Evolutionary conservation across 1,139 yeast species (phyloP).

Genomic region (Yamadazyma triangularis): DNA sequence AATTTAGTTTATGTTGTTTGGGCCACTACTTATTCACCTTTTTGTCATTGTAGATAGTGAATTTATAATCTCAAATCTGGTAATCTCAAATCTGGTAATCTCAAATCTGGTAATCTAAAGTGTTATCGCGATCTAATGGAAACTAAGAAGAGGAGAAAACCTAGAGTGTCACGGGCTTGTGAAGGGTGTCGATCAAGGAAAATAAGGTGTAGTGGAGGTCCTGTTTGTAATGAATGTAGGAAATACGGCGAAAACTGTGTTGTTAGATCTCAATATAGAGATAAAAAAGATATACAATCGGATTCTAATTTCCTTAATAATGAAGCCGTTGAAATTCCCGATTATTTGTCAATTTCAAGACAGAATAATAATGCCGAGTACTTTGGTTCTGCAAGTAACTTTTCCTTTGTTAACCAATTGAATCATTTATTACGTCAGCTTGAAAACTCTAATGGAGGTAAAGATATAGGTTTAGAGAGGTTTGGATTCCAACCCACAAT

Average conservation of each 20-base stretch:
- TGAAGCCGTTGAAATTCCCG: constrained; percentile 9
- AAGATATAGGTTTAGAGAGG: constrained; percentile 6
- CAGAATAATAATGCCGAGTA: constrained; percentile 8
- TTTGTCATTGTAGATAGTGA: too few relatives aligned
- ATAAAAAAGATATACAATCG: background rate
- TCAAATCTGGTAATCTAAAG: too few relatives aligned
- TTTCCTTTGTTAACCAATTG: constrained; percentile 11
- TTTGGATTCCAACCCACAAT: constrained; percentile 10
- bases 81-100: too few relatives aligned
- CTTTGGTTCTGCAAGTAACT: constrained; percentile 12
- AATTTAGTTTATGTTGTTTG: too few relatives aligned
- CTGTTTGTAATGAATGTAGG: constrained; percentile 7
- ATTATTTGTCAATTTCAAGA: constrained; percentile 6
- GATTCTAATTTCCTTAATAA: background rate
- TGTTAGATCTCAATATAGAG: constrained; percentile 4
- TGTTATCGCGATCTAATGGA: constrained; percentile 1
- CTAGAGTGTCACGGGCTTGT: constrained; percentile 8
- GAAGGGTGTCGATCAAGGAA: constrained; percentile 9
- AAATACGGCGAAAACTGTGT: constrained; percentile 9
- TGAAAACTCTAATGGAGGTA: constrained; percentile 1
- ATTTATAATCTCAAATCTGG: too few relatives aligned
- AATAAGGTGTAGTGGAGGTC: constrained; percentile 8
- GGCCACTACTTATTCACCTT: too few relatives aligned
- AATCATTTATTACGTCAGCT: constrained; percentile 7
- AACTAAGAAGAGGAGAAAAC: constrained; percentile 5